Conservation (phyloP, 2,329 filamentous ascomycete genomes). For the Sporothrix pallida region DNA sequence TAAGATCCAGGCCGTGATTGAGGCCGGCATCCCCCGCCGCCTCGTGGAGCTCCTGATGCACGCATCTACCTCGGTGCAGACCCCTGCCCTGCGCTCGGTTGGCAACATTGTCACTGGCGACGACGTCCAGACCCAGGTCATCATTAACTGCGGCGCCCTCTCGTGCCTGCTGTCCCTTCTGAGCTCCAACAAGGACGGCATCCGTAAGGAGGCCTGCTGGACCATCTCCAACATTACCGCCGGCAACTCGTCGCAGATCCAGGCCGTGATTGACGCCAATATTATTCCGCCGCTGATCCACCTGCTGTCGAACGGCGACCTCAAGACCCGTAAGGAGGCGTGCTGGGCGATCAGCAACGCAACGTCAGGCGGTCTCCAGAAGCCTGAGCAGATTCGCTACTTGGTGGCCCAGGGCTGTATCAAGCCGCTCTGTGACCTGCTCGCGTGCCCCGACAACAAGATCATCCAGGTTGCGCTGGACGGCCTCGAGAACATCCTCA, state of each 20-base stretch:
- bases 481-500: slow-evolving; percentile 97
- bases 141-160: slow-evolving; percentile 96
- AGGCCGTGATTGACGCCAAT: slow-evolving; percentile 93
- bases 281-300: slow-evolving; percentile 97
- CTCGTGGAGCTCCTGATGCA: slow-evolving; percentile 98
- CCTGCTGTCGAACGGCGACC: slow-evolving; percentile 92
- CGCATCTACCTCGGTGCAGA: slow-evolving; percentile 97
- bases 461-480: slow-evolving; percentile 99
- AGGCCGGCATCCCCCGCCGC: slow-evolving; percentile 94
- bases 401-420: slow-evolving; percentile 93
- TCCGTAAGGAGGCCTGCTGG: slow-evolving; percentile 99
- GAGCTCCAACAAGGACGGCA: slow-evolving; percentile 97
- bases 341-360: slow-evolving; percentile 99
- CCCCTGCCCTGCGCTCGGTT: slow-evolving; percentile 92
- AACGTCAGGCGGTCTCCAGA: slow-evolving; percentile 95
- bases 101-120: slow-evolving; percentile 99
- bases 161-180: slow-evolving; percentile 90
- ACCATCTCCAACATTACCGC: slow-evolving; percentile 99
- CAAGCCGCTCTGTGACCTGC: slow-evolving; percentile 92
- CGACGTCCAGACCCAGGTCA: slow-evolving; percentile 97
- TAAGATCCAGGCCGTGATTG: slow-evolving; percentile 98
- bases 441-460: slow-evolving; percentile 98
- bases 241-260: slow-evolving; percentile 96
- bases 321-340: slow-evolving; percentile 98
- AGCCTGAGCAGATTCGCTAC: slow-evolving; percentile 97